Conservation (phyloP, 2,329 filamentous ascomycete species). For the Botrytis medusae region DNA sequence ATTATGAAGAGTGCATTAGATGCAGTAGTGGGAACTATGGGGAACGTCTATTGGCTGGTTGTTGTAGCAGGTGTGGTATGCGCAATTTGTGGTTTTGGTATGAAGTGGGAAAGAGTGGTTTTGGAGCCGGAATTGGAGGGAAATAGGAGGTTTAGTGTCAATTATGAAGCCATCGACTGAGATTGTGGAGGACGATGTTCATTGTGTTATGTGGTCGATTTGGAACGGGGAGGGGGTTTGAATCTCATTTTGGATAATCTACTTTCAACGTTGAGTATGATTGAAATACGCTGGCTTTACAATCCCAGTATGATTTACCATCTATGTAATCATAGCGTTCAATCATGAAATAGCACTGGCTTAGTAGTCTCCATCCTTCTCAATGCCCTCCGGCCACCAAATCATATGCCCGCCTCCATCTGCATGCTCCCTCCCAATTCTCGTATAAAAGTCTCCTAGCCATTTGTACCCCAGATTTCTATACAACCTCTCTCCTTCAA, state of each 20-base stretch:
- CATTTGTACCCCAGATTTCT: slow-evolving; percentile 33
- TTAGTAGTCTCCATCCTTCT: neutral
- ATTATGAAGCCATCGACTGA: neutral
- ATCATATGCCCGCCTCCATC: slow-evolving; percentile 33
- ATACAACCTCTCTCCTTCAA: slow-evolving; percentile 32
- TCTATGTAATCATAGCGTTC: neutral
- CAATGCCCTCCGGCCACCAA: slow-evolving; percentile 27
- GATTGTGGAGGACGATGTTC: neutral
- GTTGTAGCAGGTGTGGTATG: neutral
- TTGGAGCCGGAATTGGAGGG: neutral
- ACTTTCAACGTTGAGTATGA: neutral
- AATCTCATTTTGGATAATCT: neutral
- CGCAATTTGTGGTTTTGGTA: neutral
- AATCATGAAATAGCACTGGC: neutral
- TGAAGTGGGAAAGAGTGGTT: neutral
- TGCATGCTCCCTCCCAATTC: slow-evolving; percentile 20
- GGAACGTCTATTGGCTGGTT: neutral
- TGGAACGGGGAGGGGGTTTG: neutral
- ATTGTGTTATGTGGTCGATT: neutral
- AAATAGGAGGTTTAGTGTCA: neutral
- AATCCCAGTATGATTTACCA: neutral
- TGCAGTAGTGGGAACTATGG: neutral
- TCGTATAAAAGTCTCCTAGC: slow-evolving; percentile 28
- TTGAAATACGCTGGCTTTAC: neutral
- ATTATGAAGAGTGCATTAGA: neutral